phyloP scores from a whole-genome alignment of 371 early-diverging fungal genomes.

The Syncephalastrum racemosum region DNA sequence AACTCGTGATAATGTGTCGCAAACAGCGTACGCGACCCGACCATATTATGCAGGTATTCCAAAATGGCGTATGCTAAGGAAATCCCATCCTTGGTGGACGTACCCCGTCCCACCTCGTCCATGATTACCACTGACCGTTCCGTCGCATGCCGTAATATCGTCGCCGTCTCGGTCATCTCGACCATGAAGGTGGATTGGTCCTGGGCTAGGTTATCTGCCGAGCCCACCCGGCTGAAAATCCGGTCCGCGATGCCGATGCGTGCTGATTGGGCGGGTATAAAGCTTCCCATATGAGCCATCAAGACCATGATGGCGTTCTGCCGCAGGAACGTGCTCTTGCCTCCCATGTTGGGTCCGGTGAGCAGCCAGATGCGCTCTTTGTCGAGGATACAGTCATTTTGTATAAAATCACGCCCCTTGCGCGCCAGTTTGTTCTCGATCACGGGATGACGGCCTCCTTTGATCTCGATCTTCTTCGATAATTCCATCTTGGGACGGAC shows the following conservation, averaged over 20 bases:
- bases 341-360: slow-evolving; percentile 96
- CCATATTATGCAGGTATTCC: slow-evolving; percentile 64
- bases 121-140: slow-evolving; percentile 85
- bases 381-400: slow-evolving; percentile 71
- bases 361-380: slow-evolving; percentile 66
- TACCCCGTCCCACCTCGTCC: slow-evolving; percentile 99
- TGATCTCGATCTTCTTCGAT: slow-evolving; percentile 38
- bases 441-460: slow-evolving; percentile 85
- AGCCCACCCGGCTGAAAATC: slow-evolving; percentile 86
- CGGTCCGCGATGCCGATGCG: slow-evolving; percentile 86
- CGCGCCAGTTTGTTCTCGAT: slow-evolving; percentile 74
- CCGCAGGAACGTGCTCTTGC: slow-evolving; percentile 92
- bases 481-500: slow-evolving; percentile 58
- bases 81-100: slow-evolving; percentile 90
- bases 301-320: slow-evolving; percentile 81
- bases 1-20: slow-evolving; percentile 97
- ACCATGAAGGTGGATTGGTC: slow-evolving; percentile 98
- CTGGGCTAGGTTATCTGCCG: slow-evolving; percentile 74
- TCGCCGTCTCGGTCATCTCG: slow-evolving; percentile 96
- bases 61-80: slow-evolving; percentile 91
- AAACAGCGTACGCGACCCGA: slow-evolving; percentile 74
- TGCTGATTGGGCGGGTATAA: slow-evolving; percentile 89
- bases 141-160: slow-evolving; percentile 84
- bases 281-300: slow-evolving; percentile 94
- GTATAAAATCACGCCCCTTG: slow-evolving; percentile 63